Base-by-base conservation (phyloP, 148 eudicot species). In the Chenopodium formosanum region DNA sequence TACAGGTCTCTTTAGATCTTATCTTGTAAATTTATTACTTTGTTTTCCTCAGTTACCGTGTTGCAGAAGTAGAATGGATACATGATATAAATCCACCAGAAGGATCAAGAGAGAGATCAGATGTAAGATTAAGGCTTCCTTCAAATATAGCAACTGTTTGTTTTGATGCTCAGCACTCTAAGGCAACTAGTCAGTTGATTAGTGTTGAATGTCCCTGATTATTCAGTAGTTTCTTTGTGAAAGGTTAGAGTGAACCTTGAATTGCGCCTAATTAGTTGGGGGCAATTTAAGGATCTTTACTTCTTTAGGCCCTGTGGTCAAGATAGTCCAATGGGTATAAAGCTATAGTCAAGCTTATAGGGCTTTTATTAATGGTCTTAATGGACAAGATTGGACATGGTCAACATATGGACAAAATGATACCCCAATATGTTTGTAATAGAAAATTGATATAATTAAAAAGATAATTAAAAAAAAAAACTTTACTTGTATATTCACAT, bases 41-140 rank as follows among this genome's bases (percentile, higher is more conserved):
- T 82, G 56, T 52, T 75, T 79, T 76, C 13, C 4, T 22, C 81
- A 88, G 89, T 37, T 88, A 88, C 22, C 87, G 94, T 14, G 89
- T 93, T 68, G 97, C 92, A 63, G 97, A 93, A 86, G 91, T 88
- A 82, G 92, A 93, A 73, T 93, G 97, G 97, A 83, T 90, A 64
- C 82, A 76, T n/a, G 99, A 97, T 86, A 76, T 83, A 48, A 76
- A 25, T 86, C 99, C 92, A 67, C 83, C 81, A 37, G 94, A 87
- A 80, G 98, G 94, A 82, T 85, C 95, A 78, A 81, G 68, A 79
- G 98, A 92, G 84, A 85, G 84, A 80, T 66, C 65, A 83, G 90
- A 94, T 37, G 99, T 97, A 91, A 89, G 94, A 81, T 69, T 32
- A 20, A 52, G 67, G 19, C 58, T 8, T 44, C 44, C 22, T 17